Percentiles rank a stretch among this genome's conserved stretches.
These are phyloP conservation scores for Pulveroboletus sp. DNA, from an alignment of 1,284 basidiomycete genomes.

Conservation along the genomic window DNA sequence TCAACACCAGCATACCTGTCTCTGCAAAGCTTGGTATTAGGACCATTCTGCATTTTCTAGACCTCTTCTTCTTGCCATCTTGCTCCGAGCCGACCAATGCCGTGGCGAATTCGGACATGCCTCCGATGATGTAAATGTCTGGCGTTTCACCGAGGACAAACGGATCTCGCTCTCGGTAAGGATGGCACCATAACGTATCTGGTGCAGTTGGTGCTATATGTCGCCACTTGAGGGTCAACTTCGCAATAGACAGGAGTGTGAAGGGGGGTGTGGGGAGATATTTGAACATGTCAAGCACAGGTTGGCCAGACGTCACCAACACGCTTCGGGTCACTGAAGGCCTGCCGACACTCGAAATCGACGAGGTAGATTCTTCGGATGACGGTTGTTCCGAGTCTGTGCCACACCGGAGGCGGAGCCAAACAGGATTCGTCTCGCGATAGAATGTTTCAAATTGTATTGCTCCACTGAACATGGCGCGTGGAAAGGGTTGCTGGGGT, in stretches of 20 bases:
- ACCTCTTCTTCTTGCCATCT: slow-evolving; percentile 31
- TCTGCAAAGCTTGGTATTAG: slow-evolving; percentile 82
- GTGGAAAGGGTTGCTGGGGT: slow-evolving; percentile 93
- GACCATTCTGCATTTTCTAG: slow-evolving; percentile 69
- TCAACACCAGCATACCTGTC: slow-evolving; percentile 59
- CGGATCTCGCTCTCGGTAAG: slow-evolving; percentile 86
- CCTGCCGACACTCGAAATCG: slow-evolving; percentile 18
- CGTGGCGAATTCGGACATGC: slow-evolving; percentile 84
- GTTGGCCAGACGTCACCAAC: slow-evolving; percentile 87
- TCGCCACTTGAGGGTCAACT: slow-evolving; percentile 86
- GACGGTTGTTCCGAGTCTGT: slow-evolving; percentile 22
- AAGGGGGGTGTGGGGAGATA: slow-evolving; percentile 75
- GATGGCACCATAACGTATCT: slow-evolving; percentile 98
- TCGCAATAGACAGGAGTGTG: slow-evolving; percentile 72
- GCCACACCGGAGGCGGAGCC: slow-evolving; percentile 60
- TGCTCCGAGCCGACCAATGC: slow-evolving; percentile 51
- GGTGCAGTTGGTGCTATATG: slow-evolving; percentile 98
- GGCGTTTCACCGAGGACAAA: slow-evolving; percentile 87
- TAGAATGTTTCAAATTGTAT: slow-evolving; percentile 65
- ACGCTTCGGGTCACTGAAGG: slow-evolving; percentile 51
- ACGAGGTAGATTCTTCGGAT: slow-evolving; percentile 10
- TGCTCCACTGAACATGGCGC: slow-evolving; percentile 84
- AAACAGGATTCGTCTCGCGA: slow-evolving; percentile 90
- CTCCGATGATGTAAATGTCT: slow-evolving; percentile 90
- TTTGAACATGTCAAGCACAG: slow-evolving; percentile 93